phyloP scores from a whole-genome alignment of 768 basidiomycete genomes.

The Tylopilus plumbeoviolaceoides region DNA sequence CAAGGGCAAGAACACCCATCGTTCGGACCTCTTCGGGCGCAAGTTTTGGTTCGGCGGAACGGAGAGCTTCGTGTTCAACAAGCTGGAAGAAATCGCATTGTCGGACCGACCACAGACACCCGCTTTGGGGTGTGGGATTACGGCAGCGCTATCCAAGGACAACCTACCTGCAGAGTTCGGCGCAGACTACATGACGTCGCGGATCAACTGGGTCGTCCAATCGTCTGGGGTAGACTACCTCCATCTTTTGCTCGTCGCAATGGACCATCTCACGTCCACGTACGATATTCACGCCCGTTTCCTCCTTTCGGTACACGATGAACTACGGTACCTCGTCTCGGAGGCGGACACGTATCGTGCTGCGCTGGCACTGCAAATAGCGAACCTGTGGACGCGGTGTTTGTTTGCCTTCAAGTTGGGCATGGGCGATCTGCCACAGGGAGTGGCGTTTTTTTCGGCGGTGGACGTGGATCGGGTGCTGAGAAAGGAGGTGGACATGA shows the following conservation, averaged over 20 bases:
- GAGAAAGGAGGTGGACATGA: slow-evolving; percentile 94
- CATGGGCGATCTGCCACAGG: slow-evolving; percentile 93
- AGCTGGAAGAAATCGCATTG: slow-evolving; percentile 89
- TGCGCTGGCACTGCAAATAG: slow-evolving; percentile 88
- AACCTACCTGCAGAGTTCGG: slow-evolving; percentile 80
- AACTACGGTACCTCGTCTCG: slow-evolving; percentile 87
- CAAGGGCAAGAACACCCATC: slow-evolving; percentile 86
- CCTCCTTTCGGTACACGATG: slow-evolving; percentile 96
- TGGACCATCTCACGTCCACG: slow-evolving; percentile 78
- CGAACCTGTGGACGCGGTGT: slow-evolving; percentile 92
- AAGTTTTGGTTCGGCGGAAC: slow-evolving; percentile 97
- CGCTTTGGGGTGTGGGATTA: slow-evolving; percentile 90
- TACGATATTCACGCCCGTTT: slow-evolving; percentile 90
- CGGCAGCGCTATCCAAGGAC: slow-evolving; percentile 87
- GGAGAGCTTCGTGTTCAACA: slow-evolving; percentile 97
- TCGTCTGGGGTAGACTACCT: slow-evolving; percentile 98
- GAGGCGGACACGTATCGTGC: slow-evolving; percentile 90
- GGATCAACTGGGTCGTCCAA: slow-evolving; percentile 99
- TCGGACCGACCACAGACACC: slow-evolving; percentile 87
- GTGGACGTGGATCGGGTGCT: slow-evolving; percentile 90
- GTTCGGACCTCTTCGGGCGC: slow-evolving; percentile 66
- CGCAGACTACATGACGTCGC: slow-evolving; percentile 87
- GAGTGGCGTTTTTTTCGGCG: slow-evolving; percentile 95
- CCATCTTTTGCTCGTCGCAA: slow-evolving; percentile 91
- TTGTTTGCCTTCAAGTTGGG: slow-evolving; percentile 90